Conservation (phyloP, 345 rosid genomes). For the Salix brachista region DNA sequence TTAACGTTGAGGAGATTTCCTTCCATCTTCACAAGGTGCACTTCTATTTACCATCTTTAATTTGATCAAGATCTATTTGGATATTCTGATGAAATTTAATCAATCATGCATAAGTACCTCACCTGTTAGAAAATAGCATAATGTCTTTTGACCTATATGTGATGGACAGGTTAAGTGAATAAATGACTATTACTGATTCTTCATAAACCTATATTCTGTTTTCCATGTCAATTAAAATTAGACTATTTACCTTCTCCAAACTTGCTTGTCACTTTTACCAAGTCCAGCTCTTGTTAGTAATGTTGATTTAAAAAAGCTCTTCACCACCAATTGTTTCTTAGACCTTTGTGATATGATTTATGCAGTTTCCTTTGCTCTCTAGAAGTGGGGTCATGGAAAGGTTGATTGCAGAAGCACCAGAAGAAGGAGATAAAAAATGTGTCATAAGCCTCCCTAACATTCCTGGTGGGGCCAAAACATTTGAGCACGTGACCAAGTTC, state of each 20-base stretch:
- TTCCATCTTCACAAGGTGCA: slow-evolving; percentile 97
- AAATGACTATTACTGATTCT: not conserved
- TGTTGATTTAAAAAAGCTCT: not conserved
- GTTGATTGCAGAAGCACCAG: slow-evolving; percentile 71
- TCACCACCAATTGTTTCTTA: slow-evolving; percentile 7
- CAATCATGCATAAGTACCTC: not conserved
- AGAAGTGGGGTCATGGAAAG: slow-evolving; percentile 93
- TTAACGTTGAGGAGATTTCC: slow-evolving; percentile 92
- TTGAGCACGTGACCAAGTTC: slow-evolving; percentile 92
- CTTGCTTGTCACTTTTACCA: not conserved
- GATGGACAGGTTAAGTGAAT: not conserved
- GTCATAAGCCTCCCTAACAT: slow-evolving; percentile 48
- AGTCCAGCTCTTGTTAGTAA: not conserved
- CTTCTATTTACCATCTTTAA: not conserved
- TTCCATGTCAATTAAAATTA: not conserved
- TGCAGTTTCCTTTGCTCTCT: slow-evolving; percentile 94
- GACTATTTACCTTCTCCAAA: not conserved
- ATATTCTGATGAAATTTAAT: not conserved
- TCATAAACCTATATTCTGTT: not conserved
- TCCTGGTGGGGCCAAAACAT: slow-evolving; percentile 90
- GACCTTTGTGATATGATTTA: not conserved
- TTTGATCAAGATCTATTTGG: not conserved
- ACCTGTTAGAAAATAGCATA: not conserved
- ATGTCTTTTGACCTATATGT: not conserved
- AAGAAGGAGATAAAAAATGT: slow-evolving; percentile 69